Percentiles rank a stretch among this genome's conserved stretches.
phyloP scores from a whole-genome alignment of 1,284 basidiomycete genomes.

The Cryptococcus sp. region DNA sequence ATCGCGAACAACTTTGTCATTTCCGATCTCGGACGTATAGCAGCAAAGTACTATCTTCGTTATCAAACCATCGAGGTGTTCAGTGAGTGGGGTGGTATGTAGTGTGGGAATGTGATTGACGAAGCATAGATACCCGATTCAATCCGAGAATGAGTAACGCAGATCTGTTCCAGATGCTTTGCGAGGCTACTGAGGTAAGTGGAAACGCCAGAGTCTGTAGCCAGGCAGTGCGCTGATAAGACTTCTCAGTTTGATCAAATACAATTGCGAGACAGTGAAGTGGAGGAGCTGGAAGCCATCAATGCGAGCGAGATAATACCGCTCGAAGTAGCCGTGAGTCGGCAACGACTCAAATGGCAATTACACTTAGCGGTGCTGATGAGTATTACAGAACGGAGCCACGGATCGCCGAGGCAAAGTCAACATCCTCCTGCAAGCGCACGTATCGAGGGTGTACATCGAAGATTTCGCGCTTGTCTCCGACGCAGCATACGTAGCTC shows the following conservation, averaged over 20 bases:
- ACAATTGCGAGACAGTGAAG: slow-evolving; percentile 86
- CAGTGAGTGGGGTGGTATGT: slow-evolving; percentile 51
- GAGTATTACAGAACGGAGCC: slow-evolving; percentile 63
- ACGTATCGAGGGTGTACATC: slow-evolving; percentile 76
- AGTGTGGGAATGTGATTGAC: slow-evolving; percentile 10
- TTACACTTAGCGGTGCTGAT: not conserved
- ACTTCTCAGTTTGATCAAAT: slow-evolving; percentile 87
- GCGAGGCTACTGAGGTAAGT: slow-evolving; percentile 83
- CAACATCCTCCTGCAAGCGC: slow-evolving; percentile 91
- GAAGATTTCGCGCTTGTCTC: slow-evolving; percentile 98
- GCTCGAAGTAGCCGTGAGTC: slow-evolving; percentile 59
- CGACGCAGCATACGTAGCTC: slow-evolving; percentile 88
- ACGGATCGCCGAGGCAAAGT: slow-evolving; percentile 87
- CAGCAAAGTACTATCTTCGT: slow-evolving; percentile 94
- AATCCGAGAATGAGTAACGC: slow-evolving; percentile 88
- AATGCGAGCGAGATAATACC: slow-evolving; percentile 69
- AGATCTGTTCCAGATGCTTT: slow-evolving; percentile 82
- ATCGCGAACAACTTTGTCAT: slow-evolving; percentile 67
- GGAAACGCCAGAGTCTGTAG: not conserved
- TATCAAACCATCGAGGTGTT: slow-evolving; percentile 86
- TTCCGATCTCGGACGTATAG: slow-evolving; percentile 89
- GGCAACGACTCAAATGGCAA: slow-evolving; percentile 2
- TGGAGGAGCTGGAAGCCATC: slow-evolving; percentile 76
- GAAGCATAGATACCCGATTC: slow-evolving; percentile 64
- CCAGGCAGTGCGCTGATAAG: not conserved